These are phyloP conservation scores for Talaromyces sp. DNA, from an alignment of 2,329 filamentous ascomycete genomes.

Conservation along the genomic window DNA sequence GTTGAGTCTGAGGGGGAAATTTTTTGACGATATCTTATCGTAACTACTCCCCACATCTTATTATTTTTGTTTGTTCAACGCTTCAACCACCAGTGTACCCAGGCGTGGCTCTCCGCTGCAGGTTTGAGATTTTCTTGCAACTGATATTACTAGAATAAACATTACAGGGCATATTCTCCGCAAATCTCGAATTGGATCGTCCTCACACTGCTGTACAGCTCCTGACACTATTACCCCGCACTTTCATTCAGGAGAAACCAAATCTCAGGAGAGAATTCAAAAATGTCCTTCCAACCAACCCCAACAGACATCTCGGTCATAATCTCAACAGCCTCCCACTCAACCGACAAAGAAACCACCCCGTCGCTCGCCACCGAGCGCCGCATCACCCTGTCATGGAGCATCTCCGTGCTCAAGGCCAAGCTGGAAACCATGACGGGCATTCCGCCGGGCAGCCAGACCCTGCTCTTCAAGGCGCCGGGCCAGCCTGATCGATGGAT, in stretches of 20 bases:
- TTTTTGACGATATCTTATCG: neutral
- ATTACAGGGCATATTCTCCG: neutral
- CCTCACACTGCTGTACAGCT: neutral
- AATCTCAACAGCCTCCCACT: constrained; percentile 25
- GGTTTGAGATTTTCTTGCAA: neutral
- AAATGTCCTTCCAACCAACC: constrained; percentile 24
- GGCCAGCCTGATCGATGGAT: constrained; percentile 57
- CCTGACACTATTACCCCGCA: neutral
- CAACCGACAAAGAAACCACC: constrained; percentile 17
- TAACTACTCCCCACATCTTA: neutral
- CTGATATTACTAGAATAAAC: neutral
- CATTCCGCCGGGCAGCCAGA: constrained; percentile 74
- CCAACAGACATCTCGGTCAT: constrained; percentile 35
- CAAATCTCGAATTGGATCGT: neutral
- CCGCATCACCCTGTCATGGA: constrained; percentile 88
- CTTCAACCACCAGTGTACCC: no score
- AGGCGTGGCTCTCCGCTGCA: no score
- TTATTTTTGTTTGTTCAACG: no score
- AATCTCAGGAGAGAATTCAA: neutral
- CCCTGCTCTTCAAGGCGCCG: constrained; percentile 64
- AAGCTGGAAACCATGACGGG: constrained; percentile 93
- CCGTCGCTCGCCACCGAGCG: constrained; percentile 66
- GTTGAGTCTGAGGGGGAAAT: neutral
- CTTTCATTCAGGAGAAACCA: no score
- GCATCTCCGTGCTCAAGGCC: constrained; percentile 72